Conservation (phyloP, 345 rosid genomes). For the Excoecaria agallocha region DNA sequence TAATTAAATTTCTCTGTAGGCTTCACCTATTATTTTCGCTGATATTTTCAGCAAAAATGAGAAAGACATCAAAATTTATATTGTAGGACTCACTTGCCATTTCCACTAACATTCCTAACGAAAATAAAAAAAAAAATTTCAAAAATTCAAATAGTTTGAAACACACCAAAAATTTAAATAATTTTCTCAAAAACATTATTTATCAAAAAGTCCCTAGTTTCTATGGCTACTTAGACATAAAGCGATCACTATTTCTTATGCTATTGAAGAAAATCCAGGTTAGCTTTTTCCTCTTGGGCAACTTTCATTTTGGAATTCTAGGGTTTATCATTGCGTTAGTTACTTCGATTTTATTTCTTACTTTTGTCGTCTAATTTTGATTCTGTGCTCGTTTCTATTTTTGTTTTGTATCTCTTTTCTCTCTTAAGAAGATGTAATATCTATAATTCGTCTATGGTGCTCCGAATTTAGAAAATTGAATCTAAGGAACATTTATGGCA, state of each 20-base stretch:
- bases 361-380: not conserved
- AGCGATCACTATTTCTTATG: not conserved
- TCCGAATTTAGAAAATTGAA: not conserved
- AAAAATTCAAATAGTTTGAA: too few species aligned
- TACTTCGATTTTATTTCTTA: not conserved
- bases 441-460: not conserved
- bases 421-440: not conserved
- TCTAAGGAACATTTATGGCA: not conserved
- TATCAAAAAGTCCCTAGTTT: too few species aligned
- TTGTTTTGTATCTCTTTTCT: not conserved
- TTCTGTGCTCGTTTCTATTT: not conserved
- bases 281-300: not conserved
- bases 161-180: too few species aligned
- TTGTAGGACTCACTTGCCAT: too few species aligned
- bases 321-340: too few species aligned
- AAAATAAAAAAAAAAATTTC: too few species aligned
- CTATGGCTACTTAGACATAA: not conserved
- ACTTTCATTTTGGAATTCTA: not conserved
- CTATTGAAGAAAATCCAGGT: not conserved
- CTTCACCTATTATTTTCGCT: too few species aligned
- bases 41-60: too few species aligned
- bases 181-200: too few species aligned
- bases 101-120: too few species aligned
- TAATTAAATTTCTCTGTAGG: too few species aligned
- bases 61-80: too few species aligned